Evolutionary conservation across 1,284 basidiomycete species (phyloP), one percentile per base, ranked within the genome.

Genomic region (Puccinia horiana): DNA sequence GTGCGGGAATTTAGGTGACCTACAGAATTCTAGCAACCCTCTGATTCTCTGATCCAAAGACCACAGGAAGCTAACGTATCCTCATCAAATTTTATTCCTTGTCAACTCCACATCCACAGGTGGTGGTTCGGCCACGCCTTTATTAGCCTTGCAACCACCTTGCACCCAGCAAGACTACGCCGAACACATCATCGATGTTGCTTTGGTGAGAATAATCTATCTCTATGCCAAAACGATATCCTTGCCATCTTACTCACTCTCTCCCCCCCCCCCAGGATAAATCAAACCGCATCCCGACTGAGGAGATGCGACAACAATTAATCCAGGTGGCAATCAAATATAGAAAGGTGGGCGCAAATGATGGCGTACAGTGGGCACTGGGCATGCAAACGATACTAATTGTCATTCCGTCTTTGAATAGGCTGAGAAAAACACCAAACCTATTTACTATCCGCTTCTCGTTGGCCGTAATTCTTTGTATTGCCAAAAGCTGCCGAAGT

Each of bases 361-460:
- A 44, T 8, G 8, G 6, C 16, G 2, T 35, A 18, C 42, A 26
- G 26, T 35, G 11, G n/a, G 20, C 37, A 32, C 35, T 23, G 14
- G 6, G 26, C 16, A 26, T 37, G 12, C 26, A 18, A 9, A 47
- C 4, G 29, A 12, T 12, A 47, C 42, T 35, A 23, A 61, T 56
- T 26, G 8, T 32, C 14, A 40, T 44, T 47, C n/a, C 52, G 1
- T 12, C 23, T 26, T 23, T n/a, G 5, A n/a, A 35, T 26, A 81
- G 78, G 78, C 78, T 20, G 78, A 81, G n/a, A 69, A 35, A 35
- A 81, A 81, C 35, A 73, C 78, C 26, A 61, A 69, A 20, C 78
- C 78, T 14, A 23, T 44, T 16, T 81, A 81, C 70, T 37, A 20
- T 3, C 54, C 49, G 1, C 1, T 12, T 5, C n/a, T 49, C 0